A percentile compares a stretch with the other conserved stretches of the same genome.
These are phyloP conservation scores for Poronia punctata DNA, from an alignment of 495 filamentous ascomycete genomes.

Conservation along the genomic window DNA sequence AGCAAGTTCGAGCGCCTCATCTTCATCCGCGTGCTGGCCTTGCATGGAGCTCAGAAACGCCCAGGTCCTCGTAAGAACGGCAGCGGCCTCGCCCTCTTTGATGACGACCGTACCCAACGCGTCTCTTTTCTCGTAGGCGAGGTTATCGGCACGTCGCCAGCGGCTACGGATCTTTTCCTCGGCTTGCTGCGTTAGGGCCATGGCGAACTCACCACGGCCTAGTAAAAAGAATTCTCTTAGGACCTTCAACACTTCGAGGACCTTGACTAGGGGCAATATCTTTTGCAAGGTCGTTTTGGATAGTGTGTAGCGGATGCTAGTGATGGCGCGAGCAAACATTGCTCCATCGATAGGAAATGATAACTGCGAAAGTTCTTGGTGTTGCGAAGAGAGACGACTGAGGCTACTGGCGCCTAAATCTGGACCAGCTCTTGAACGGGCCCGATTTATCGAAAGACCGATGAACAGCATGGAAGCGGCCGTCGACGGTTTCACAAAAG, in stretches of 20 bases:
- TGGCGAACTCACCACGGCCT: slow-evolving; percentile 81
- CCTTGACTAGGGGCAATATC: slow-evolving; percentile 66
- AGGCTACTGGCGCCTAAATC: slow-evolving; percentile 55
- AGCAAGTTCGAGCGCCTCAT: slow-evolving; percentile 73
- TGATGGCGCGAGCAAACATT: slow-evolving; percentile 61
- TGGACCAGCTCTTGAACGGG: slow-evolving; percentile 46
- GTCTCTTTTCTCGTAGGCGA: slow-evolving; percentile 45
- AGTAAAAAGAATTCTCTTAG: slow-evolving; percentile 84
- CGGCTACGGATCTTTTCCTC: slow-evolving; percentile 61
- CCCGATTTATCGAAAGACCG: slow-evolving; percentile 79
- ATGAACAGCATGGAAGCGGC: slow-evolving; percentile 85
- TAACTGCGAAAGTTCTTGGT: slow-evolving; percentile 62
- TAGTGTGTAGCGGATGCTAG: slow-evolving; percentile 69
- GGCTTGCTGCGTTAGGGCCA: slow-evolving; percentile 76
- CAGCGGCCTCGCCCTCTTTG: slow-evolving; percentile 79
- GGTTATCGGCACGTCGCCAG: slow-evolving; percentile 47
- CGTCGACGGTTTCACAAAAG: slow-evolving; percentile 67
- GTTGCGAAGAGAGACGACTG: slow-evolving; percentile 57
- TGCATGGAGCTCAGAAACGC: slow-evolving; percentile 65
- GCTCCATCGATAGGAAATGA: slow-evolving; percentile 65
- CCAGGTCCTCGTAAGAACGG: slow-evolving; percentile 69
- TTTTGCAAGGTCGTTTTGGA: slow-evolving; percentile 75
- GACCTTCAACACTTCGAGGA: slow-evolving; percentile 68
- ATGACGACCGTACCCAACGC: slow-evolving; percentile 53
- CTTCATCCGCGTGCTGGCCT: slow-evolving; percentile 62